These are phyloP conservation scores for Xerocomellus dryophilus DNA, from an alignment of 768 basidiomycete species.

Conservation along the genomic window DNA sequence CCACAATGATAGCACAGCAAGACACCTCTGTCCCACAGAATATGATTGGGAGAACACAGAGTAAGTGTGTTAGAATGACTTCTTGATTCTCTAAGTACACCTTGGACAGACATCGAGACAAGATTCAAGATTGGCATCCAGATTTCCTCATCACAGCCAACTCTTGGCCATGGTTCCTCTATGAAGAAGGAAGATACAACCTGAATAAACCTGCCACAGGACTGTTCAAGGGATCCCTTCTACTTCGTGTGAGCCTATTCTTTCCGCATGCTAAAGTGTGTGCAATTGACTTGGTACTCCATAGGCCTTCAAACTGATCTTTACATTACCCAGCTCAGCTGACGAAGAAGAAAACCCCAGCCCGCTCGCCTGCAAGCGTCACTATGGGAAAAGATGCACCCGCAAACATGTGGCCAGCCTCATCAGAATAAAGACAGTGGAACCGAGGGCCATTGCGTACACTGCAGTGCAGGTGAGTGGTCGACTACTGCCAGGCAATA, in stretches of 20 bases:
- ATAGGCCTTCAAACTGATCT: not conserved
- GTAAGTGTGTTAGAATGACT: not conserved
- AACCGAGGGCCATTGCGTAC: not conserved
- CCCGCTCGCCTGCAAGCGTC: not conserved
- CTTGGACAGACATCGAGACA: not conserved
- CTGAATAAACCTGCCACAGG: not conserved
- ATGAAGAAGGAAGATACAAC: not conserved
- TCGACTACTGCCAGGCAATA: too few relatives aligned
- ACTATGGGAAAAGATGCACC: not conserved
- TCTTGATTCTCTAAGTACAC: not conserved
- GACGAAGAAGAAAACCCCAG: not conserved
- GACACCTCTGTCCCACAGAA: not conserved
- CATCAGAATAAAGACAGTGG: not conserved
- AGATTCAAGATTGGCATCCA: not conserved
- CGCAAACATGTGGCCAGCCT: not conserved
- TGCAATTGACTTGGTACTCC: not conserved
- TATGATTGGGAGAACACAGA: not conserved
- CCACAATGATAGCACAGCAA: not conserved
- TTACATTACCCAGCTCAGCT: not conserved
- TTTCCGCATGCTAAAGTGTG: not conserved
- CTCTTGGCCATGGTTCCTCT: too few relatives aligned
- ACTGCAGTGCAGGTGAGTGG: not conserved
- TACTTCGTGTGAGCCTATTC: not conserved
- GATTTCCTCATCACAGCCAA: not conserved
- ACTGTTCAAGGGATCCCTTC: not conserved